These are phyloP conservation scores for Seminavis robusta DNA, from an alignment of 108 stramenopile species.

Conservation along the genomic window DNA sequence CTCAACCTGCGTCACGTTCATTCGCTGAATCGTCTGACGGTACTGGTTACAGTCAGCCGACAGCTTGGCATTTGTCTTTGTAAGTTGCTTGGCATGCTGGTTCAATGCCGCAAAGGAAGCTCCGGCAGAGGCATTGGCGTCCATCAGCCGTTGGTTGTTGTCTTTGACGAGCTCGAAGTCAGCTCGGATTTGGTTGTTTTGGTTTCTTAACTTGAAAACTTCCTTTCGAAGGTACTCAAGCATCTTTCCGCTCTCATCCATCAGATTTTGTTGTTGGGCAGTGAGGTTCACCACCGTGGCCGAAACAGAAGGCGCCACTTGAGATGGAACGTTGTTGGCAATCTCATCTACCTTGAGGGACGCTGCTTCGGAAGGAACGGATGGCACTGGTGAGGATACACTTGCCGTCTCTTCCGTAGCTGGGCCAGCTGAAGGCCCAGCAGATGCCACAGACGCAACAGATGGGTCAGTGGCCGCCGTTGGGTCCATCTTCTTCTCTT, in stretches of 20 bases:
- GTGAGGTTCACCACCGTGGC: neutral
- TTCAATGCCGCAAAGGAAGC: constrained; percentile 67
- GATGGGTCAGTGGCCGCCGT: neutral
- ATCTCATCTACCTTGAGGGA: neutral
- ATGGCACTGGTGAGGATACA: no score
- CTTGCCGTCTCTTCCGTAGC: no score
- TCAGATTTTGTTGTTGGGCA: constrained; percentile 55
- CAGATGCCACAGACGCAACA: no score
- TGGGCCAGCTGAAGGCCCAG: no score
- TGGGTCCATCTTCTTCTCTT: constrained; percentile 24
- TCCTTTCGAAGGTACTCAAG: constrained; percentile 67
- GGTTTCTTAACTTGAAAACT: constrained; percentile 50
- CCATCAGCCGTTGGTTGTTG: constrained; percentile 65
- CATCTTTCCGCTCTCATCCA: constrained; percentile 77
- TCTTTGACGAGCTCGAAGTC: constrained; percentile 69
- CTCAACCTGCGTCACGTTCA: constrained; percentile 40
- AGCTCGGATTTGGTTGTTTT: constrained; percentile 46
- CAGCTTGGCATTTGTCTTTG: constrained; percentile 42
- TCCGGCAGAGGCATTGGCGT: constrained; percentile 71
- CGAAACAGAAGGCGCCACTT: neutral
- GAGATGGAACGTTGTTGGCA: neutral
- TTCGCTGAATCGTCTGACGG: constrained; percentile 33
- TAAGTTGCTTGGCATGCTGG: constrained; percentile 65
- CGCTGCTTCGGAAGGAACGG: constrained; percentile 5
- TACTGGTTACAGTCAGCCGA: constrained; percentile 26